Percentiles rank a stretch among this genome's conserved stretches.
These are phyloP conservation scores for Hansenula lynferdii DNA, from an alignment of 1,139 yeast genomes.

Conservation along the genomic window DNA sequence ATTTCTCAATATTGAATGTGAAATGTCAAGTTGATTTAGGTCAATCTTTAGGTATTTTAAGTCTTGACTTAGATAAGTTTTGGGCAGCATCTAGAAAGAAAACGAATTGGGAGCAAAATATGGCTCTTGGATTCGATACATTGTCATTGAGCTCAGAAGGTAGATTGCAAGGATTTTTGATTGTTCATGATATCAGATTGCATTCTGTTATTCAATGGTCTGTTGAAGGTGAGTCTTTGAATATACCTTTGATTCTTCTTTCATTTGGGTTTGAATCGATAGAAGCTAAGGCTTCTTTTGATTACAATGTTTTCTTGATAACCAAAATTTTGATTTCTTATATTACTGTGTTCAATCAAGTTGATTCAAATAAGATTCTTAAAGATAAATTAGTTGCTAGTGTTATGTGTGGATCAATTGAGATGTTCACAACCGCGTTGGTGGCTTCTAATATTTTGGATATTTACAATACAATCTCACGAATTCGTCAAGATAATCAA, in stretches of 20 bases:
- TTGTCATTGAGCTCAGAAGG: constrained; percentile 62
- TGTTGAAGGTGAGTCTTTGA: constrained; percentile 36
- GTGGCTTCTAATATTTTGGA: constrained; percentile 82
- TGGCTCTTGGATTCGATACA: constrained; percentile 55
- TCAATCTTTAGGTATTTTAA: constrained; percentile 69
- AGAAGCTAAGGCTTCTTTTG: constrained; percentile 64
- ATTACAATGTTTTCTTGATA: constrained; percentile 78
- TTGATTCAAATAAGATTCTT: constrained; percentile 36
- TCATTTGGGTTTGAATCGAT: constrained; percentile 53
- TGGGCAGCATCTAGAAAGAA: constrained; percentile 73
- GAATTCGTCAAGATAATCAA: constrained; percentile 71
- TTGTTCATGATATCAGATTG: constrained; percentile 43
- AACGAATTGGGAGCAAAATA: constrained; percentile 66
- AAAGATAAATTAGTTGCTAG: constrained; percentile 63
- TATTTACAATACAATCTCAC: constrained; percentile 62
- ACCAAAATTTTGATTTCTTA: constrained; percentile 45
- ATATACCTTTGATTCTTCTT: constrained; percentile 65
- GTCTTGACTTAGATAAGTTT: constrained; percentile 47
- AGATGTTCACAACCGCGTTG: constrained; percentile 70
- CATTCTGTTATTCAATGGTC: constrained; percentile 75
- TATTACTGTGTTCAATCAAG: constrained; percentile 65
- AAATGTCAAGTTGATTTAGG: constrained; percentile 71
- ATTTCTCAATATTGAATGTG: constrained; percentile 50
- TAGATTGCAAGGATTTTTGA: constrained; percentile 67
- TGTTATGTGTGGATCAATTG: constrained; percentile 50